Evolutionary conservation across 305 asterid species (phyloP).

Genomic region (Rubia balearica): DNA sequence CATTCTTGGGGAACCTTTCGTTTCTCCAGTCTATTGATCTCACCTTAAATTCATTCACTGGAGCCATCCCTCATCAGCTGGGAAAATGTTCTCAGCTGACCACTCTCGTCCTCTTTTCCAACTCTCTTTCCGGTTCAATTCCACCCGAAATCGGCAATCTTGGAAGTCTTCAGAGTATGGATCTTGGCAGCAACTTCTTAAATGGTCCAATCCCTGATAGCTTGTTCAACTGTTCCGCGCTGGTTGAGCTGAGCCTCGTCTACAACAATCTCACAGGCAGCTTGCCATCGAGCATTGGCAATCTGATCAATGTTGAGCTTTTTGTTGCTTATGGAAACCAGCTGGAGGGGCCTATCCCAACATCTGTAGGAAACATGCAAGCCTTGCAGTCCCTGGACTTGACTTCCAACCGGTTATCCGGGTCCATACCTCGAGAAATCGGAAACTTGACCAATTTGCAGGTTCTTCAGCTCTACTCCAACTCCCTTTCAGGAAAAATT

Average conservation of each 20-base stretch:
- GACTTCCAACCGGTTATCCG: slow-evolving; percentile 49
- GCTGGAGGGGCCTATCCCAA: slow-evolving; percentile 53
- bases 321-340: slow-evolving; percentile 47
- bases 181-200: slow-evolving; percentile 52
- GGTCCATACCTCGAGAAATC: slow-evolving; percentile 58
- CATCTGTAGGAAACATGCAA: slow-evolving; percentile 49
- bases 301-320: slow-evolving; percentile 42
- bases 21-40: slow-evolving; percentile 73
- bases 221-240: slow-evolving; percentile 53
- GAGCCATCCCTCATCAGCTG: slow-evolving; percentile 52
- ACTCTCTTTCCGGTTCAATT: slow-evolving; percentile 53
- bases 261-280: slow-evolving; percentile 57
- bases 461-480: slow-evolving; percentile 43
- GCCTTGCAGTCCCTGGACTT: slow-evolving; percentile 48
- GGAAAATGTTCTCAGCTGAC: slow-evolving; percentile 42
- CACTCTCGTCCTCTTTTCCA: slow-evolving; percentile 33
- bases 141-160: slow-evolving; percentile 56
- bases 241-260: slow-evolving; percentile 37
- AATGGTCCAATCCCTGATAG: slow-evolving; percentile 52
- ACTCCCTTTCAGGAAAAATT: slow-evolving; percentile 53
- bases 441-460: slow-evolving; percentile 46
- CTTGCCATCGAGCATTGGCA: slow-evolving; percentile 48
- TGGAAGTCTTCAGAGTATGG: slow-evolving; percentile 30
- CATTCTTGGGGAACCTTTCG: slow-evolving; percentile 59
- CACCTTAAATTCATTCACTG: slow-evolving; percentile 55